Evolutionary conservation across 148 eudicot species (phyloP).

Genomic region (Nepenthes gracilis): DNA sequence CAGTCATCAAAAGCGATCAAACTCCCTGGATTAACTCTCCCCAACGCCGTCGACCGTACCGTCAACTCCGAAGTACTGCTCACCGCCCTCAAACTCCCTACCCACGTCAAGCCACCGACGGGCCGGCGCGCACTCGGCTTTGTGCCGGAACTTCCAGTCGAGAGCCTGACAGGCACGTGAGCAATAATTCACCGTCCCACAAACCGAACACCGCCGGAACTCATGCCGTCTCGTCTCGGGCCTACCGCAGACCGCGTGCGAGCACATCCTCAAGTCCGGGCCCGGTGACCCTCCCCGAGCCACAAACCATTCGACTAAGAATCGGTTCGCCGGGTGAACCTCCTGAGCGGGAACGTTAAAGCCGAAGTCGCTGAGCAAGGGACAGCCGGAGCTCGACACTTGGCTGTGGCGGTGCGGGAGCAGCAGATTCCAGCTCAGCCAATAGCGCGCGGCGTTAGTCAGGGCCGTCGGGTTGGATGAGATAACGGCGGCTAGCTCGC

Average conservation of each 20-base stretch:
- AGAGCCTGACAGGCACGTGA: slow-evolving; percentile 66
- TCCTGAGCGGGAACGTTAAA: slow-evolving; percentile 68
- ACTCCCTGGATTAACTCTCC: background rate
- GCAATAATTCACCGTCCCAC: slow-evolving; percentile 56
- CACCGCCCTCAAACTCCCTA: background rate
- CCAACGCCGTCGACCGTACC: slow-evolving; percentile 4
- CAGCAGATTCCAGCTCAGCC: slow-evolving; percentile 8
- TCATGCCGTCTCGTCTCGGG: slow-evolving; percentile 59
- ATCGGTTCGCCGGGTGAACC: slow-evolving; percentile 59
- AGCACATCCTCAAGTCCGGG: slow-evolving; percentile 33
- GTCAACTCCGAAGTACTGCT: background rate
- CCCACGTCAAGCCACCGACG: no score
- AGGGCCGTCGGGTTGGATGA: background rate
- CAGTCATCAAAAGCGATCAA: no score
- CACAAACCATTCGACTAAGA: slow-evolving; percentile 57
- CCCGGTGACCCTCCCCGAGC: slow-evolving; percentile 11
- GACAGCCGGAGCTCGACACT: slow-evolving; percentile 25
- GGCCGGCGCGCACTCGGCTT: slow-evolving; percentile 32
- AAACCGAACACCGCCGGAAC: slow-evolving; percentile 56
- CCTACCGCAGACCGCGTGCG: slow-evolving; percentile 45
- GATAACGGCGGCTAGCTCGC: slow-evolving; percentile 59
- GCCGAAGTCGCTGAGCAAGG: slow-evolving; percentile 73
- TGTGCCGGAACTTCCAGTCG: slow-evolving; percentile 60
- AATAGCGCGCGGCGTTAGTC: slow-evolving; percentile 10
- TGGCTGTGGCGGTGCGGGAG: background rate